A percentile compares a stretch with the other conserved stretches of the same genome.
phyloP scores from a whole-genome alignment of 2,329 filamentous ascomycete species.

The Venturia oleaginea region DNA sequence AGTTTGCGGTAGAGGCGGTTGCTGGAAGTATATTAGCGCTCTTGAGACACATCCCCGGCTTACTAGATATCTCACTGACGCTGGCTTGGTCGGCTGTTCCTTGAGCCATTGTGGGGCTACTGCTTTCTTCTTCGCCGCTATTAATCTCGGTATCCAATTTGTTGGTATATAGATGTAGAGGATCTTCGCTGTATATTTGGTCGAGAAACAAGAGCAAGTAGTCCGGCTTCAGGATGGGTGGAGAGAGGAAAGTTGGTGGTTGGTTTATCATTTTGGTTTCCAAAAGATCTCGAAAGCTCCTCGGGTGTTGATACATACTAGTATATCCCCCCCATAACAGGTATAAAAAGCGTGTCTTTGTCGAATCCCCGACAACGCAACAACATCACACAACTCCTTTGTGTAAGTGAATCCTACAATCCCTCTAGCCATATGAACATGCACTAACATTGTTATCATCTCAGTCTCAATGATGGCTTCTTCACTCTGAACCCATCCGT shows the following conservation, averaged over 20 bases:
- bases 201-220: background rate
- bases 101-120: background rate
- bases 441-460: background rate
- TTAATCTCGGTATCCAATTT: background rate
- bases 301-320: background rate
- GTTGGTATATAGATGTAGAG: background rate
- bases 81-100: background rate
- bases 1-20: background rate
- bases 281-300: background rate
- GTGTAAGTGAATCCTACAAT: background rate
- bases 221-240: background rate
- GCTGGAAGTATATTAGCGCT: background rate
- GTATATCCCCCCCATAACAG: background rate
- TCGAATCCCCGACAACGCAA: background rate
- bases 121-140: background rate
- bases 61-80: background rate
- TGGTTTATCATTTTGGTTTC: background rate
- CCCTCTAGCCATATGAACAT: background rate
- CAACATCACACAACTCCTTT: constrained; percentile 1
- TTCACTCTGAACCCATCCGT: background rate
- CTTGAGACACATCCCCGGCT: background rate
- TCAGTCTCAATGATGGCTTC: background rate
- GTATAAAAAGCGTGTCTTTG: background rate
- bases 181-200: background rate
- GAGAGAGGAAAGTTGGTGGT: background rate